These are phyloP conservation scores for Claviceps purpurea DNA, from an alignment of 2,329 filamentous ascomycete genomes.

Conservation along the genomic window DNA sequence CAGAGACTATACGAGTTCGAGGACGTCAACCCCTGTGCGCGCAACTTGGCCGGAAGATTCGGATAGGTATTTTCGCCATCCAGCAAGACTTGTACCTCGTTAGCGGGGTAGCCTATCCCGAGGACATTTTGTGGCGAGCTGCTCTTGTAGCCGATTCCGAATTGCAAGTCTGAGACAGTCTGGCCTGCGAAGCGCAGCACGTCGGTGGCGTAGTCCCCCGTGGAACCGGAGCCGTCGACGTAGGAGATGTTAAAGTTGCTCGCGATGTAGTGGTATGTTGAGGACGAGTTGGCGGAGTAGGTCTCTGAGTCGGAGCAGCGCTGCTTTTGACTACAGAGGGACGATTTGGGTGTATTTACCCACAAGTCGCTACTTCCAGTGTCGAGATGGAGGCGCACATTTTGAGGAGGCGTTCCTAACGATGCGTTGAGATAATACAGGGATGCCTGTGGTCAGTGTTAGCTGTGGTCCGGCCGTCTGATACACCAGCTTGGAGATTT, in stretches of 20 bases:
- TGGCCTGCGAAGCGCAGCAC: conserved; percentile 46
- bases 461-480: neutral
- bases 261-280: conserved; percentile 60
- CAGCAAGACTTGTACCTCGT: conserved; percentile 61
- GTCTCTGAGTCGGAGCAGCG: conserved; percentile 51
- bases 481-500: too few relatives aligned
- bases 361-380: conserved; percentile 58
- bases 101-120: conserved; percentile 68
- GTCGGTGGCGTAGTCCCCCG: conserved; percentile 71
- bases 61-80: conserved; percentile 42
- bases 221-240: conserved; percentile 64
- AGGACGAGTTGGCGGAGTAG: conserved; percentile 58
- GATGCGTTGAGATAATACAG: conserved; percentile 52
- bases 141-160: conserved; percentile 58
- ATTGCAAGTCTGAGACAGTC: conserved; percentile 46
- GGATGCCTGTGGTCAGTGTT: conserved; percentile 28
- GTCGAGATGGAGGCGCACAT: conserved; percentile 46
- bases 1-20: conserved; percentile 62
- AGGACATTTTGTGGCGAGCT: conserved; percentile 58
- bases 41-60: conserved; percentile 56
- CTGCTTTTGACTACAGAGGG: conserved; percentile 37
- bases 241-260: conserved; percentile 80
- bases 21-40: conserved; percentile 43
- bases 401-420: conserved; percentile 47
- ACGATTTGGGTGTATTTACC: conserved; percentile 53